These are phyloP conservation scores for Cytospora piceicola DNA, from an alignment of 2,329 filamentous ascomycete species.

Conservation along the genomic window DNA sequence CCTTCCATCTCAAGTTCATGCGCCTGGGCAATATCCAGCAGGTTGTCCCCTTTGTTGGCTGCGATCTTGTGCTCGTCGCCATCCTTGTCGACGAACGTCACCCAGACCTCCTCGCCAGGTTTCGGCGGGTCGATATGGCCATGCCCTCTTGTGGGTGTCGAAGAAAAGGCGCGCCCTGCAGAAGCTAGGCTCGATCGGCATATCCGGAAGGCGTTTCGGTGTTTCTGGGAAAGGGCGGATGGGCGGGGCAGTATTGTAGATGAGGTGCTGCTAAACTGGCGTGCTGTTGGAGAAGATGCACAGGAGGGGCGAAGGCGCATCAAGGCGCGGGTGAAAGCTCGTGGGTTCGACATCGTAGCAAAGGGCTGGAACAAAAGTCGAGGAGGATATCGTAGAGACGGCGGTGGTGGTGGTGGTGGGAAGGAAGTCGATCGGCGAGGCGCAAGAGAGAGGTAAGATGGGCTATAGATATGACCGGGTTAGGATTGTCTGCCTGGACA, in stretches of 20 bases:
- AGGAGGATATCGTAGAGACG: background rate
- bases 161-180: slow-evolving; percentile 54
- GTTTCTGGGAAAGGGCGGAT: slow-evolving; percentile 9
- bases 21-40: slow-evolving; percentile 92
- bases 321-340: slow-evolving; percentile 14
- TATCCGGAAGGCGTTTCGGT: slow-evolving; percentile 1
- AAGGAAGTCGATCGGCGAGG: background rate
- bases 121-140: slow-evolving; percentile 84
- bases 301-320: slow-evolving; percentile 1
- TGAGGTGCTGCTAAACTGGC: slow-evolving; percentile 7
- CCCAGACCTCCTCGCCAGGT: slow-evolving; percentile 88
- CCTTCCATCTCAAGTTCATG: slow-evolving; percentile 98
- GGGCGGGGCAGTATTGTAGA: slow-evolving; percentile 7
- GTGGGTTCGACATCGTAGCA: slow-evolving; percentile 17
- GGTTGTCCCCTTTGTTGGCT: slow-evolving; percentile 85
- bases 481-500: background rate
- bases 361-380: no score
- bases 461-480: background rate
- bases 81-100: slow-evolving; percentile 95
- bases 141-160: slow-evolving; percentile 64
- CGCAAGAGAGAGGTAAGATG: background rate
- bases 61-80: slow-evolving; percentile 74
- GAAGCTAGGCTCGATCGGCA: slow-evolving; percentile 2
- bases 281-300: slow-evolving; percentile 9
- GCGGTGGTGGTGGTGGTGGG: background rate